Evolutionary conservation across 768 basidiomycete genomes (phyloP), one percentile per base, ranked within the genome.

Genomic region (Tylopilus plumbeoviolaceoides): DNA sequence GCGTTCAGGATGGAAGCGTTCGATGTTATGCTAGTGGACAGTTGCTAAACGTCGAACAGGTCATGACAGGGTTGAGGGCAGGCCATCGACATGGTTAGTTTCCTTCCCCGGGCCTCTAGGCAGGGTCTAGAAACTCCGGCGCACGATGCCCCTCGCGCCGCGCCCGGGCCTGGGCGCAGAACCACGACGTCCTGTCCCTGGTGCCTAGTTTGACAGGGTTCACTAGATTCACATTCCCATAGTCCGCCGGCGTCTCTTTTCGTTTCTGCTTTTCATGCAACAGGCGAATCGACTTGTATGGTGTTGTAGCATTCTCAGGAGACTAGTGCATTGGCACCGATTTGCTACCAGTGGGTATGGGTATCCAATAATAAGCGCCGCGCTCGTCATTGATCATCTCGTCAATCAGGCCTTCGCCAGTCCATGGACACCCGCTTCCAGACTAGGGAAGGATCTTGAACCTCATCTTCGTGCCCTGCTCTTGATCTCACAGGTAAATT

Each of bases 31-130:
- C 47, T 17, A 8, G 21, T 8, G 5, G 25, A 33, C 25, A n/a
- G n/a, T 36, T 14, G 8, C 10, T 20, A 15, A 10, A 38, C 39
- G 33, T 30, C 7, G 31, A 33, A 39, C 18, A 20, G 36, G 38
- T 25, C 31, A 28, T 41, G 47, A 20, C 28, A 38, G 28, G 58
- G 48, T 30, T 14, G 44, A 50, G 51, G 51, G 46, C 17, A 45
- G n/a, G 25, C n/a, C 11, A 6, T 40, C 35, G 30, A 53, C 33
- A 12, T 27, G 25, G 46, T 17, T 14, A 12, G 27, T 23, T 41
- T 38, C 44, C 30, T 18, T 30, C 23, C 23, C n/a, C n/a, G n/a
- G n/a, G n/a, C n/a, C 23, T 36, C 46, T 45, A 27, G 39, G 7
- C 21, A 15, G 45, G 27, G 42, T 14, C 30, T 30, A 30, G 6